Base-by-base conservation (phyloP, 1,284 basidiomycete genomes). In the Polyporus tsugae region DNA sequence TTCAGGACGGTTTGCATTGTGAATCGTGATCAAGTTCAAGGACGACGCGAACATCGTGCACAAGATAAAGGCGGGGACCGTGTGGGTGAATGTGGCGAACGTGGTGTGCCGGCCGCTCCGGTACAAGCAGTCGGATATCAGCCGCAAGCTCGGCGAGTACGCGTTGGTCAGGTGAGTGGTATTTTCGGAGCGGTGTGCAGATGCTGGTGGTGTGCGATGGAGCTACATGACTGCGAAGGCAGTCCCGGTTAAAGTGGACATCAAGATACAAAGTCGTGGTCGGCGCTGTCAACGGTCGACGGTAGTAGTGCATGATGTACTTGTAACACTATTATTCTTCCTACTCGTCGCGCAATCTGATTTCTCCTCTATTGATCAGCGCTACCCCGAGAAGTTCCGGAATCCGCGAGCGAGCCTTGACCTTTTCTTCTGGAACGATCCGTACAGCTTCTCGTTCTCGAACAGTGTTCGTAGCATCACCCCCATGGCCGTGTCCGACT, bases 171-270 rank as follows among this genome's bases (percentile, higher is more conserved):
- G 88, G 89, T 92, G 73, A 69, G 89, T 83, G 72, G 61, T 66
- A 64, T 53, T 55, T 35, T 29, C 29, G 29, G 29, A 29, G 29
- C 29, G 2, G n/a, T 25, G 22, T 19, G 42, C 44, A n/a, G 46
- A 62, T 44, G 46, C 71, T 72, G 64, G 72, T 33, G 44, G 29
- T 29, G 78, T 58, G 63, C 72, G 52, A 71, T 58, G 7, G n/a
- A 95, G 94, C 80, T 97, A 96, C 83, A 92, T 93, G 11, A 85
- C 89, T 65, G 86, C 95, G 82, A 97, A 97, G 83, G 86, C 91
- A 2, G 90, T 96, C 1, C 94, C 95, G 75, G 83, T 96, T 81
- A 95, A 96, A 82, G 80, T 95, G 55, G 81, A 83, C 36, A 58
- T 75, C 64, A 66, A 60, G 55, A 63, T 63, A 38, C 57, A 13